Base-by-base conservation (phyloP, 805 yeast species). In the Sugiyamaella valdiviana region DNA sequence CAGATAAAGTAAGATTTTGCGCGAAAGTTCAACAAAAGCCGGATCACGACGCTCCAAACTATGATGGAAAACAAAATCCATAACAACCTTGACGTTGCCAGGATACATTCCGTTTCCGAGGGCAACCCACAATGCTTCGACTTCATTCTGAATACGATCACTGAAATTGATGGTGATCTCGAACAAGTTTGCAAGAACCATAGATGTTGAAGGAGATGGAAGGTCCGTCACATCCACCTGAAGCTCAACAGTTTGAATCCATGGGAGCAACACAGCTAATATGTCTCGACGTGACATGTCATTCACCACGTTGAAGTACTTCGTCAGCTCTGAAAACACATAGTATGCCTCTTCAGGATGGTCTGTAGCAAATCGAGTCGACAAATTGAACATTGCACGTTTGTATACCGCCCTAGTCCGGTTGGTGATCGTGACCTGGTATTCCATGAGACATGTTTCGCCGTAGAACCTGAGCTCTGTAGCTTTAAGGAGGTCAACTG, bases 111-210 rank as follows among this genome's bases (percentile, higher is more conserved):
- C 86, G 44, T 77, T 79, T 1, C 95, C 96, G n/a, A 93, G 70
- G 0, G 97, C 91, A 4, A 86, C 88, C 99, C 99, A 93, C 19
- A 93, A 66, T 0, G 95, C 95, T 63, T 90, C 97, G 9, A 93
- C 87, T 57, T 89, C 98, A 57, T 83, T 84, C 39, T 87, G 86
- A 56, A 87, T 79, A 12, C 73, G 71, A 42, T 83, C 82, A 45
- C 90, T 79, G 57, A 83, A 85, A 50, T 79, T 79, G 35, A 88
- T 79, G 0, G 97, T 88, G 36, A 93, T 83, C 56, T 87, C 97
- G 63, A 90, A 79, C 47, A 91, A 67, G 54, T 90, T 89, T 52
- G 77, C 78, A 55, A 91, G 60, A 1, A 88, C 87, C 95, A 90
- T 87, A 44, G 74, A 63, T 1, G 78, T 69, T 1, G 65, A 70